Evolutionary conservation across 352 stramenopile species (phyloP), one percentile per base, ranked within the genome.

Genomic region (Globisporangium paddicum): DNA sequence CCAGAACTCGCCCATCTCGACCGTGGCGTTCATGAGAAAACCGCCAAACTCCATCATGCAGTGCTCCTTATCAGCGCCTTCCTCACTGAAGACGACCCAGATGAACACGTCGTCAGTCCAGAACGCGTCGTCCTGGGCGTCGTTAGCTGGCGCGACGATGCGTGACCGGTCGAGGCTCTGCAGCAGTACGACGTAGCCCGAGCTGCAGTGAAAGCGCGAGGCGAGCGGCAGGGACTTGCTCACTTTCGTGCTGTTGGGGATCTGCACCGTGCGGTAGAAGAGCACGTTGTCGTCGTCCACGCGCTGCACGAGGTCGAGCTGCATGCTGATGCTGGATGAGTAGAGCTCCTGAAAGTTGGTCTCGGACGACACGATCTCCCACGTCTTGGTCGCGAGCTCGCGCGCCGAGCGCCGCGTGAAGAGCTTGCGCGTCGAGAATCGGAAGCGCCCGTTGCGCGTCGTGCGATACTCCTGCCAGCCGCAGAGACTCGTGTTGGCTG

Each of bases 261-360:
- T 35, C 26, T 66, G 51, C 26, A 62, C 38, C 32, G 54, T 62
- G 21, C 60, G 60, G 21, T 62, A 62, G 34, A 63, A 49, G 16
- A 66, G 19, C 25, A 66, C 53, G 44, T 66, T 62, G 26, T 61
- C 13, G 26, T 42, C 51, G 37, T 66, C 60, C 18, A 66, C 54
- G 38, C 30, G 42, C 44, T 66, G 60, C 10, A 62, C 53, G 9
- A 62, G 13, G 45, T 79, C 68, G 41, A 59, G 25, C 13, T 60
- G 55, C 47, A 78, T 71, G 41, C 67, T 68, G 42, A 82, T 63
- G 46, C 70, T 77, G 6, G 75, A 64, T 28, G 73, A 82, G 60
- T 75, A 77, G 35, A 79, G 56, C 26, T 62, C 62, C 28, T 50
- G 46, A 13, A 66, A 58, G 40, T 50, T 53, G 49, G 62, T 63